phyloP scores from a whole-genome alignment of 2,329 filamentous ascomycete species.

The Neonectria hederae region DNA sequence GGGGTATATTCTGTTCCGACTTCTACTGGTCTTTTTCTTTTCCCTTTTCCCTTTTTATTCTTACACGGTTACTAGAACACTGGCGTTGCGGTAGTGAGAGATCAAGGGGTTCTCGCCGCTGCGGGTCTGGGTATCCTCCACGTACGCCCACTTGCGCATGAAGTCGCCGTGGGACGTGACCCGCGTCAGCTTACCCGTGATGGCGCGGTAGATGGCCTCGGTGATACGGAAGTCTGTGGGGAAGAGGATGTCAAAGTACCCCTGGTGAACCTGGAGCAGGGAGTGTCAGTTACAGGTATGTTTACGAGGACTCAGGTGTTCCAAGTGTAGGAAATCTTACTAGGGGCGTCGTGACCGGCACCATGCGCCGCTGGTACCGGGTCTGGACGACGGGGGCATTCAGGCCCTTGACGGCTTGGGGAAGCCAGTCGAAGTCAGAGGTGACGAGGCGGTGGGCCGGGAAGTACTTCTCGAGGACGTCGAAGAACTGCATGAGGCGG shows the following conservation, averaged over 20 bases:
- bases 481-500: slow-evolving; percentile 95
- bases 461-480: slow-evolving; percentile 87
- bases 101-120: slow-evolving; percentile 94
- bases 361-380: slow-evolving; percentile 84
- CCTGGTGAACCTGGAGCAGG: slow-evolving; percentile 82
- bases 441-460: slow-evolving; percentile 88
- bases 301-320: background rate
- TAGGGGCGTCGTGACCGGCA: slow-evolving; percentile 89
- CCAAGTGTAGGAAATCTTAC: slow-evolving; percentile 60
- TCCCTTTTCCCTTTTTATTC: slow-evolving; percentile 26
- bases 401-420: slow-evolving; percentile 82
- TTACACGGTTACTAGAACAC: slow-evolving; percentile 87
- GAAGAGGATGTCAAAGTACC: slow-evolving; percentile 99
- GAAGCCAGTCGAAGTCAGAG: slow-evolving; percentile 89
- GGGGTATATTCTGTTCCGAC: slow-evolving; percentile 35
- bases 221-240: slow-evolving; percentile 93
- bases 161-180: slow-evolving; percentile 91
- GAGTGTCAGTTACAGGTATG: slow-evolving; percentile 17
- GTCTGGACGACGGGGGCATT: slow-evolving; percentile 98
- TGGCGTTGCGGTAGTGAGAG: slow-evolving; percentile 95
- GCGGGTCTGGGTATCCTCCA: slow-evolving; percentile 87
- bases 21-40: slow-evolving; percentile 11
- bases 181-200: slow-evolving; percentile 90
- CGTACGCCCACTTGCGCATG: slow-evolving; percentile 86
- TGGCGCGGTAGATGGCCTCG: slow-evolving; percentile 89